Conservation (phyloP, 352 stramenopile species). For the Pythium guiyangense region DNA sequence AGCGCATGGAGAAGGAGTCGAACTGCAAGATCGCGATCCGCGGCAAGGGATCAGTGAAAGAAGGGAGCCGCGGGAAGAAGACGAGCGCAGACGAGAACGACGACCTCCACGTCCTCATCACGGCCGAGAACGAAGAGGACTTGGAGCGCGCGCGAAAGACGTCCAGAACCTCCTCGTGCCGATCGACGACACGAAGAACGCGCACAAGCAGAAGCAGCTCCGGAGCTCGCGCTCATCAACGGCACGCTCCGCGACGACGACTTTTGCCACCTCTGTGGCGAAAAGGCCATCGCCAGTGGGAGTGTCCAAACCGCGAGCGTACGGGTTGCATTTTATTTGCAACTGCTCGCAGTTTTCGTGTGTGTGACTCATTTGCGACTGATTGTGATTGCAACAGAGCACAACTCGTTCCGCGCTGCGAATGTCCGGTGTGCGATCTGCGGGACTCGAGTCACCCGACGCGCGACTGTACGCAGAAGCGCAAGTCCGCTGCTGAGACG, state of each 20-base stretch:
- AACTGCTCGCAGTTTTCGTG: not conserved
- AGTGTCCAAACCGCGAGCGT: conserved; percentile 93
- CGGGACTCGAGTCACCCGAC: conserved; percentile 97
- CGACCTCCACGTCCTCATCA: conserved; percentile 95
- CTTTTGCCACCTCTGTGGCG: conserved; percentile 97
- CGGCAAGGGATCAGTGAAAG: conserved; percentile 95
- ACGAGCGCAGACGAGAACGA: conserved; percentile 94
- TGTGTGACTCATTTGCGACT: not conserved
- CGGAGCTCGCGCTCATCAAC: conserved; percentile 98
- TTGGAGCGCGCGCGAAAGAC: conserved; percentile 85
- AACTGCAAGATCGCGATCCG: conserved; percentile 99
- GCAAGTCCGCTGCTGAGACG: conserved; percentile 67
- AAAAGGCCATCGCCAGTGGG: conserved; percentile 97
- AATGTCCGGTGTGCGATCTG: conserved; percentile 97
- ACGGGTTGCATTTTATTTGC: conserved; percentile 17
- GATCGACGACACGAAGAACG: conserved; percentile 89
- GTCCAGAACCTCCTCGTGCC: conserved; percentile 90
- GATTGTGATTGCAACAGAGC: conserved; percentile 31
- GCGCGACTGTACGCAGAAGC: conserved; percentile 94
- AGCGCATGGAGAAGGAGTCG: conserved; percentile 98
- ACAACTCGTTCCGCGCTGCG: conserved; percentile 61
- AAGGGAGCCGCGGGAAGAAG: conserved; percentile 94
- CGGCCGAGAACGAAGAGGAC: conserved; percentile 85
- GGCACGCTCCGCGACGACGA: conserved; percentile 97
- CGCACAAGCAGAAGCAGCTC: conserved; percentile 99